Conservation (phyloP, 1,139 yeast species). For the Blastobotrys niveus region DNA sequence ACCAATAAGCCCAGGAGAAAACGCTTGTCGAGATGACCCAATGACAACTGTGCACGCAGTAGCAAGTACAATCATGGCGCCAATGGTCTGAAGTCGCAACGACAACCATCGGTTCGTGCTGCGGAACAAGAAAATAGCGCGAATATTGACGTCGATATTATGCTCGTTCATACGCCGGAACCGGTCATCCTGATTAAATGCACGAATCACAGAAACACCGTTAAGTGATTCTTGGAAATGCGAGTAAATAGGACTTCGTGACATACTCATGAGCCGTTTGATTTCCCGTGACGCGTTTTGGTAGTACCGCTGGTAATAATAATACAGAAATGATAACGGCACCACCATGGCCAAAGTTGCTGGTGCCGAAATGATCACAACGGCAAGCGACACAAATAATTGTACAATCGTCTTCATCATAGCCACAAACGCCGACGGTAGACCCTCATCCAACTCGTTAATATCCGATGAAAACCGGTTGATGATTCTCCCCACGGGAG, state of each 20-base stretch:
- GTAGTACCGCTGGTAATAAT: slow-evolving; percentile 78
- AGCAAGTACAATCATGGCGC: slow-evolving; percentile 55
- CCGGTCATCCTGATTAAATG: slow-evolving; percentile 47
- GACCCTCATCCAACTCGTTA: slow-evolving; percentile 60
- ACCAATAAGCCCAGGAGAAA: slow-evolving; percentile 68
- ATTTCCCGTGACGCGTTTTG: slow-evolving; percentile 74
- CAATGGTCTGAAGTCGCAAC: slow-evolving; percentile 62
- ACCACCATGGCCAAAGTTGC: slow-evolving; percentile 48
- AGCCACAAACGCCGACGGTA: slow-evolving; percentile 36
- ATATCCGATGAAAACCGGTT: slow-evolving; percentile 73
- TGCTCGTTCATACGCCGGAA: slow-evolving; percentile 51
- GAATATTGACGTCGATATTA: slow-evolving; percentile 58
- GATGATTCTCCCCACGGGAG: slow-evolving; percentile 65
- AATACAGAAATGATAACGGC: slow-evolving; percentile 53
- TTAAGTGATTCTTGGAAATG: slow-evolving; percentile 71
- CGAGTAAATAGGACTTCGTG: slow-evolving; percentile 72
- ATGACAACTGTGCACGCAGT: slow-evolving; percentile 47
- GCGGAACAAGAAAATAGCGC: slow-evolving; percentile 45
- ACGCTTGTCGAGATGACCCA: slow-evolving; percentile 46
- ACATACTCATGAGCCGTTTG: slow-evolving; percentile 70
- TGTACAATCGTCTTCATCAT: slow-evolving; percentile 49
- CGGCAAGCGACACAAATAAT: slow-evolving; percentile 56
- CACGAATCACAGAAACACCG: slow-evolving; percentile 68
- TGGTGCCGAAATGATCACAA: slow-evolving; percentile 68
- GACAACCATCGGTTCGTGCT: slow-evolving; percentile 61